These are phyloP conservation scores for Rhodotorula sp. DNA, from an alignment of 1,284 basidiomycete species.

Conservation along the genomic window DNA sequence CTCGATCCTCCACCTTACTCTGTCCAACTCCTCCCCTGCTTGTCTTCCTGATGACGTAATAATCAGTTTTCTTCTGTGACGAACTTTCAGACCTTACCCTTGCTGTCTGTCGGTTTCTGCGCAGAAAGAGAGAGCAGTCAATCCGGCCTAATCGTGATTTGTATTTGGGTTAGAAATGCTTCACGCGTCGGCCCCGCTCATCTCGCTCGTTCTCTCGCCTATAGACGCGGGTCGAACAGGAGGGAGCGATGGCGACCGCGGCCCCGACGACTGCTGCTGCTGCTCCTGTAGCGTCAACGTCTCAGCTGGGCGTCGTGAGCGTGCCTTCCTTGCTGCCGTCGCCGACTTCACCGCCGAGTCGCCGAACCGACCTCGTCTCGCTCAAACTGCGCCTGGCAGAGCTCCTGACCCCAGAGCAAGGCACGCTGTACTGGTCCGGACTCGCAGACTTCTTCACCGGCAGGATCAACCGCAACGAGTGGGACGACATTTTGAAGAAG, in stretches of 20 bases:
- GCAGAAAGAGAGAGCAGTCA: no score
- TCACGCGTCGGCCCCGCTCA: neutral
- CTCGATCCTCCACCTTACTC: neutral
- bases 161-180: neutral
- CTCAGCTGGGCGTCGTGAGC: neutral
- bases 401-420: slow-evolving; percentile 32
- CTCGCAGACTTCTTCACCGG: slow-evolving; percentile 50
- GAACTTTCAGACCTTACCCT: no score
- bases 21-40: neutral
- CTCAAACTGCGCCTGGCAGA: slow-evolving; percentile 44
- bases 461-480: slow-evolving; percentile 49
- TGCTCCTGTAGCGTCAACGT: neutral
- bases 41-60: no score
- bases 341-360: slow-evolving; percentile 30
- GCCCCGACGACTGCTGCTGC: neutral
- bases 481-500: slow-evolving; percentile 46
- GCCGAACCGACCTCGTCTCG: slow-evolving; percentile 43
- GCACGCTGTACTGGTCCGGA: slow-evolving; percentile 49
- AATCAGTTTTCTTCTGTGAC: no score
- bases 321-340: slow-evolving; percentile 13
- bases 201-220: neutral
- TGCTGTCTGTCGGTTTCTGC: no score
- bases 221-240: no score
- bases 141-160: no score
- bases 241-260: neutral